Evolutionary conservation across 441 rosid genomes (phyloP).

Genomic region (Syzygium malaccense): DNA sequence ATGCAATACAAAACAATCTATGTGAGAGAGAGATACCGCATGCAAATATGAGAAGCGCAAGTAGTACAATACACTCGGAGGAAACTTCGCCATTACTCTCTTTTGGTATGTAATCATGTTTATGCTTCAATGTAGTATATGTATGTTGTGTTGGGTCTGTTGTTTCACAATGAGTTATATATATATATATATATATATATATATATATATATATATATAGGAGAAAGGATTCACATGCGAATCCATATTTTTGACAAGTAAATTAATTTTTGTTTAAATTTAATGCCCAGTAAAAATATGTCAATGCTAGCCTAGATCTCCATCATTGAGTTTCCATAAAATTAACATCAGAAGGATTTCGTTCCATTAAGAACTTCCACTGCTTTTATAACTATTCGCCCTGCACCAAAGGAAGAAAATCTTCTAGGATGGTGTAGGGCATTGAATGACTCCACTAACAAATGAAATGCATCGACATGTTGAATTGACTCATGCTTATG

Average conservation of each 20-base stretch:
- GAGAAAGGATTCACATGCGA: neutral
- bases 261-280: neutral
- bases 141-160: neutral
- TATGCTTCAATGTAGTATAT: neutral
- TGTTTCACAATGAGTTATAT: neutral
- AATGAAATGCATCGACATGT: neutral
- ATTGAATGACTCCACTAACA: neutral
- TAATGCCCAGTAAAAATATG: neutral
- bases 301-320: neutral
- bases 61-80: neutral
- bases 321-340: neutral
- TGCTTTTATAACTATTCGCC: neutral
- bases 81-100: neutral
- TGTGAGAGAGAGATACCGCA: neutral
- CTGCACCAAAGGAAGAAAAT: neutral
- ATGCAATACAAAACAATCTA: neutral
- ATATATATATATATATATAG: no score
- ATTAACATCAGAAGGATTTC: neutral
- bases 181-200: no score
- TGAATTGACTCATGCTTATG: neutral
- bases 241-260: neutral
- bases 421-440: neutral
- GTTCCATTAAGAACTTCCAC: neutral
- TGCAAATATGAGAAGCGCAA: neutral
- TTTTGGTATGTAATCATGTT: neutral